Percentiles rank a stretch among this genome's conserved stretches.
Evolutionary conservation across 2,329 filamentous ascomycete species (phyloP).

Genomic region (Huntiella omanensis): DNA sequence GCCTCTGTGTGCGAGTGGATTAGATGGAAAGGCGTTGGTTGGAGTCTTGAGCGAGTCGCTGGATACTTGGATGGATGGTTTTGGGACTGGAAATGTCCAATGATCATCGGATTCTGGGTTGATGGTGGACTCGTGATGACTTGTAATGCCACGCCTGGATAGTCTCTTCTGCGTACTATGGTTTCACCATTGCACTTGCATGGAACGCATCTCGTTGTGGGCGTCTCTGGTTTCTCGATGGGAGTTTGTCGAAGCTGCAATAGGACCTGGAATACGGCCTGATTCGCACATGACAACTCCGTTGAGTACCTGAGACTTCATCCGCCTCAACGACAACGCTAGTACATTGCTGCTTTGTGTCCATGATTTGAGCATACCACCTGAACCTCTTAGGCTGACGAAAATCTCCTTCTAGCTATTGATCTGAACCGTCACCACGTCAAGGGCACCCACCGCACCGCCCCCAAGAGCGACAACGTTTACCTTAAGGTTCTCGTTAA

Average conservation of each 20-base stretch:
- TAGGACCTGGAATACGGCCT: constrained; percentile 9
- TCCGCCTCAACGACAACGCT: neutral
- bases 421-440: constrained; percentile 54
- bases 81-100: neutral
- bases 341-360: constrained; percentile 15
- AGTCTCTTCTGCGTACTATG: constrained; percentile 11
- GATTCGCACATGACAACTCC: neutral
- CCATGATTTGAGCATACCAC: constrained; percentile 37
- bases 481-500: constrained; percentile 96
- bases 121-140: neutral
- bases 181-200: constrained; percentile 8
- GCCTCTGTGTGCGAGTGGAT: constrained; percentile 34
- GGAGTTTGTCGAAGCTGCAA: neutral
- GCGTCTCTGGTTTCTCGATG: neutral
- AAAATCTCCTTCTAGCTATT: constrained; percentile 38
- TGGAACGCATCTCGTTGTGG: constrained; percentile 1
- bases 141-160: neutral
- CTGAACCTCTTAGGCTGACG: constrained; percentile 15
- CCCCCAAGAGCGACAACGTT: constrained; percentile 95
- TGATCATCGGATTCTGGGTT: neutral
- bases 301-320: neutral
- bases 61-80: neutral
- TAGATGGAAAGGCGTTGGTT: constrained; percentile 10
- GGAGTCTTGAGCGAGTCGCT: neutral
- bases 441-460: constrained; percentile 65